Conservation (phyloP, 352 stramenopile genomes). For the Globisporangium parvum region DNA sequence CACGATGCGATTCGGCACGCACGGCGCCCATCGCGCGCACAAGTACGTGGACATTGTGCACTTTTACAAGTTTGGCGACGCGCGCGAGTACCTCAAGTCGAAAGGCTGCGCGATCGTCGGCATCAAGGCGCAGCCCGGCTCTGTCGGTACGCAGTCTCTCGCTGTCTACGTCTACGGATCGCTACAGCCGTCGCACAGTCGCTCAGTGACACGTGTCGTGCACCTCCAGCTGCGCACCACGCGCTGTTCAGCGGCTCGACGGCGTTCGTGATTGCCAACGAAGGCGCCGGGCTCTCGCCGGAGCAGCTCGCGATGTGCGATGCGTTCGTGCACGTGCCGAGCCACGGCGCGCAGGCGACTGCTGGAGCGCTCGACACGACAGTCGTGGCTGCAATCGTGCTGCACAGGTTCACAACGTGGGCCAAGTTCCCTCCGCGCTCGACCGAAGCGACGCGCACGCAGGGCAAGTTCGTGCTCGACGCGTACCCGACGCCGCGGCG, state of each 20-base stretch:
- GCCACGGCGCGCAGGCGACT: conserved; percentile 34
- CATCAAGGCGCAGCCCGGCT: conserved; percentile 17
- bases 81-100: conserved; percentile 42
- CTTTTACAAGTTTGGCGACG: conserved; percentile 65
- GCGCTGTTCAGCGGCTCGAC: conserved; percentile 44
- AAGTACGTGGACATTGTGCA: conserved; percentile 77
- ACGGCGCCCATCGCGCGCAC: conserved; percentile 68
- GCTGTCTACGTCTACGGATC: background rate
- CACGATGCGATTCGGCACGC: conserved; percentile 69
- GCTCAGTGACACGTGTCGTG: background rate
- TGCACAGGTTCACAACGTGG: conserved; percentile 65
- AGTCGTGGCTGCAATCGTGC: conserved; percentile 52
- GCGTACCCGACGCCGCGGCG: conserved; percentile 43
- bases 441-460: conserved; percentile 56
- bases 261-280: conserved; percentile 75
- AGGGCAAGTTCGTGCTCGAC: conserved; percentile 77
- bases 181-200: background rate
- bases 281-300: conserved; percentile 45
- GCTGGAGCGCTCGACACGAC: conserved; percentile 49
- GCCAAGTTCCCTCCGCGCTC: conserved; percentile 48
- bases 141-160: conserved; percentile 7
- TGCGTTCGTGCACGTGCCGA: conserved; percentile 52
- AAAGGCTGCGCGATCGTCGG: conserved; percentile 59
- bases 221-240: conserved; percentile 34
- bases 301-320: conserved; percentile 66